Conservation (phyloP, 163 green algal species). For the Coccomyxa subellipsoidea region DNA sequence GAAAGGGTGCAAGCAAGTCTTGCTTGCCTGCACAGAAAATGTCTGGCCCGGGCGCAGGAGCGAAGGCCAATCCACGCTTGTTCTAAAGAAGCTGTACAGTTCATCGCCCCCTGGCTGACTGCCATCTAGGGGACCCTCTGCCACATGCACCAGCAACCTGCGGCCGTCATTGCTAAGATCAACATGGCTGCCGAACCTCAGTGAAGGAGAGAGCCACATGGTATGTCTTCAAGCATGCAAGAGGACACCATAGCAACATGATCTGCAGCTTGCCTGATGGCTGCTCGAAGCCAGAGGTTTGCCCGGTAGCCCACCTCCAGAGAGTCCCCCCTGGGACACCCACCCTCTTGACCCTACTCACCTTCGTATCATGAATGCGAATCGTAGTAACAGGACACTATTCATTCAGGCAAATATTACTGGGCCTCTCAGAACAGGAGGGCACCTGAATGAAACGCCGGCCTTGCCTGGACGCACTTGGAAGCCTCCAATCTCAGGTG, state of each 20-base stretch:
- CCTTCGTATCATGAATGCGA: too few relatives aligned
- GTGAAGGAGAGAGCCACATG: too few relatives aligned
- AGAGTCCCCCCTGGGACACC: conserved; percentile 15
- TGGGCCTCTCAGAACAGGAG: too few relatives aligned
- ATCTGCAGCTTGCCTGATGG: too few relatives aligned
- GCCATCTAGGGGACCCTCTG: conserved; percentile 45
- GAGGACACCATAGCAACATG: not conserved
- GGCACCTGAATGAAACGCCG: conserved; percentile 59
- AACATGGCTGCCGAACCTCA: not conserved
- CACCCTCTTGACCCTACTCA: too few relatives aligned
- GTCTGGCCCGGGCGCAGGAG: conserved; percentile 47
- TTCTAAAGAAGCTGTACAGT: conserved; percentile 41
- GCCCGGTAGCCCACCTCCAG: conserved; percentile 52
- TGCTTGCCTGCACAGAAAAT: conserved; percentile 48
- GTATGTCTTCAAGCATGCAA: not conserved
- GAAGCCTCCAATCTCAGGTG: conserved; percentile 41
- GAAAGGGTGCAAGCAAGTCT: too few relatives aligned
- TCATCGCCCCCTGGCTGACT: conserved; percentile 26
- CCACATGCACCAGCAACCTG: conserved; percentile 68
- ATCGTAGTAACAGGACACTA: too few relatives aligned
- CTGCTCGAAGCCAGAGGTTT: conserved; percentile 72
- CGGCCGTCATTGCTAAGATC: not conserved
- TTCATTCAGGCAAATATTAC: too few relatives aligned
- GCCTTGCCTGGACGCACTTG: conserved; percentile 48
- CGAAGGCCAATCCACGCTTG: conserved; percentile 50